Evolutionary conservation across 2,329 filamentous ascomycete genomes (phyloP).

Genomic region (Nothomitra cinnamomea): DNA sequence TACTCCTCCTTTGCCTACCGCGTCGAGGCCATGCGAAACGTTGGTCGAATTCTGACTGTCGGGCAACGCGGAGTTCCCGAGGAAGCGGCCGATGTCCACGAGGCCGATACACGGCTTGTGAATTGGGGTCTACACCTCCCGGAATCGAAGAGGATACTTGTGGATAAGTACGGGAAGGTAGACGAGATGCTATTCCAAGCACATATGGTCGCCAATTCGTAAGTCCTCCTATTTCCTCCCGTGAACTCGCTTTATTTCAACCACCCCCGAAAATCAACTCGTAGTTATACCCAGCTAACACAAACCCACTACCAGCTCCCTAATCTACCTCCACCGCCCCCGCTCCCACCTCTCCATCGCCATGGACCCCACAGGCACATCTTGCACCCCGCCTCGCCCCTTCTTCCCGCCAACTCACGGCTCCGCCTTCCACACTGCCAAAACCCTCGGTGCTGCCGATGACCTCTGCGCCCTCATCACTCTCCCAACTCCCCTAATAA

Average conservation of each 20-base stretch:
- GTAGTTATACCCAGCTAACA: background rate
- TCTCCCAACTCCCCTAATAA: slow-evolving; percentile 51
- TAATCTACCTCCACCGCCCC: slow-evolving; percentile 65
- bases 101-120: slow-evolving; percentile 37
- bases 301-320: slow-evolving; percentile 30
- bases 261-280: background rate
- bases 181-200: slow-evolving; percentile 91
- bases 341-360: slow-evolving; percentile 51
- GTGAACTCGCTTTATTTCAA: too few relatives aligned
- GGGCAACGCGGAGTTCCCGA: background rate
- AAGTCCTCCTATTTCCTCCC: too few relatives aligned
- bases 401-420: slow-evolving; percentile 33
- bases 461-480: slow-evolving; percentile 61
- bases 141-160: slow-evolving; percentile 47
- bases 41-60: slow-evolving; percentile 31
- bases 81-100: slow-evolving; percentile 26
- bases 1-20: slow-evolving; percentile 81
- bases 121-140: slow-evolving; percentile 76
- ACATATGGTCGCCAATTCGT: slow-evolving; percentile 52
- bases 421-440: slow-evolving; percentile 52
- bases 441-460: slow-evolving; percentile 63
- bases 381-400: slow-evolving; percentile 38
- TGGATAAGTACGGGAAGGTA: slow-evolving; percentile 51
- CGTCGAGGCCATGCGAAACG: slow-evolving; percentile 61
- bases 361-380: slow-evolving; percentile 43